Conservation (phyloP, 441 rosid genomes). For the Hura crepitans region DNA sequence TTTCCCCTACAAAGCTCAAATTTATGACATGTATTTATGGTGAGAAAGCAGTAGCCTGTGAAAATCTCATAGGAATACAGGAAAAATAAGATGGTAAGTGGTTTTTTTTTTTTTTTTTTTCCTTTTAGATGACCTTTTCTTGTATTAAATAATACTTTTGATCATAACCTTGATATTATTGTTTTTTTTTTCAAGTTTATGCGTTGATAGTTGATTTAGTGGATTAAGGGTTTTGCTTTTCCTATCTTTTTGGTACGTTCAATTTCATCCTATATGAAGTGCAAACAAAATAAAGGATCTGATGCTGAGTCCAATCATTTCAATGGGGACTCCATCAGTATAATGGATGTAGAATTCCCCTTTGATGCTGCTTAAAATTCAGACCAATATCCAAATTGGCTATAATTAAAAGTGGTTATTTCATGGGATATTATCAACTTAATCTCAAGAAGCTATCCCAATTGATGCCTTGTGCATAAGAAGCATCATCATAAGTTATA, state of each 20-base stretch:
- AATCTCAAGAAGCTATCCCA: no score
- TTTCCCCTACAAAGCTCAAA: no score
- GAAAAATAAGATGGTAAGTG: no score
- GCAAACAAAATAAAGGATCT: neutral
- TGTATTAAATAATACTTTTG: no score
- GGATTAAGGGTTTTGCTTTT: neutral
- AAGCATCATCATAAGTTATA: no score
- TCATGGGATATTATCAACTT: neutral
- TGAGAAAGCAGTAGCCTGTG: no score
- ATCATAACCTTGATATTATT: neutral
- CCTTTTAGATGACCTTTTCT: no score
- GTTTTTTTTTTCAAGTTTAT: neutral
- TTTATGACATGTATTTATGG: no score
- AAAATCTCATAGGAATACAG: no score
- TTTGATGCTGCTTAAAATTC: neutral
- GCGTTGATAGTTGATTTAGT: neutral
- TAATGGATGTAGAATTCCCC: neutral
- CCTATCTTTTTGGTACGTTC: neutral
- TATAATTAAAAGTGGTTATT: neutral
- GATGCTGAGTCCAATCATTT: constrained; percentile 9
- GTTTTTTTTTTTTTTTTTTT: no score
- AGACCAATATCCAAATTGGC: neutral
- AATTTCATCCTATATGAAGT: neutral
- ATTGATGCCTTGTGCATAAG: no score
- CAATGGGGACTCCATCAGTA: neutral